Evolutionary conservation across 106 monocot genomes (phyloP), one percentile per base, ranked within the genome.

Genomic region (Triglochin maritima): DNA sequence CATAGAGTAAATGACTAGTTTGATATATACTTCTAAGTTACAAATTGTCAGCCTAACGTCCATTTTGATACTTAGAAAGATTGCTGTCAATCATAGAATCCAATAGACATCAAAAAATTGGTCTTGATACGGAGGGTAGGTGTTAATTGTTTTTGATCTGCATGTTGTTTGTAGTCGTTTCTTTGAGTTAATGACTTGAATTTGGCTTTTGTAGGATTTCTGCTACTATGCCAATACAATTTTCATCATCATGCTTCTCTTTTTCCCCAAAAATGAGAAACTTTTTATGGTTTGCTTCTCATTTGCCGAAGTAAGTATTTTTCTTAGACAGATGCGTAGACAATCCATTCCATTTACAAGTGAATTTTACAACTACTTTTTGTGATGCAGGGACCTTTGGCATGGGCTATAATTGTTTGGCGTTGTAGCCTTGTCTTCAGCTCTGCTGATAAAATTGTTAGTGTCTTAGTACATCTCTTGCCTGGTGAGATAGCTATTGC

Each of bases 381-480:
- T 0, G 29, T 29, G 29, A 29, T 29, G 43, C 63, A 99, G 98
- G 98, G 98, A 41, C 98, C 98, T 16, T 65, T 99, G 51, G 98
- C 98, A 70, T 99, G 98, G 98, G 98, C 98, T 56, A 82, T 99
- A 67, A 99, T 99, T 77, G 78, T 99, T n/a, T 99, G 98, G 98
- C 81, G 98, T 6, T 84, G 82, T 68, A 92, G 98, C 73, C 82
- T 99, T n/a, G 98, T 99, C 48, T 99, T 99, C 67, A 89, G 92
- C 79, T 99, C 98, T 69, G 47, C 81, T 59, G 98, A 99, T 79
- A 99, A 99, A 66, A 84, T 89, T 81, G 89, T 99, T 60, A 99
- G 98, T 79, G 98, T 99, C 47, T 75, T 99, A 48, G 92, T 99
- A 64, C 98, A 99, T 80, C 92, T 99, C 62, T 80, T 99, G 69